Evolutionary conservation across 2,329 filamentous ascomycete genomes (phyloP).

Genomic region (Xylaria hypoxylon): DNA sequence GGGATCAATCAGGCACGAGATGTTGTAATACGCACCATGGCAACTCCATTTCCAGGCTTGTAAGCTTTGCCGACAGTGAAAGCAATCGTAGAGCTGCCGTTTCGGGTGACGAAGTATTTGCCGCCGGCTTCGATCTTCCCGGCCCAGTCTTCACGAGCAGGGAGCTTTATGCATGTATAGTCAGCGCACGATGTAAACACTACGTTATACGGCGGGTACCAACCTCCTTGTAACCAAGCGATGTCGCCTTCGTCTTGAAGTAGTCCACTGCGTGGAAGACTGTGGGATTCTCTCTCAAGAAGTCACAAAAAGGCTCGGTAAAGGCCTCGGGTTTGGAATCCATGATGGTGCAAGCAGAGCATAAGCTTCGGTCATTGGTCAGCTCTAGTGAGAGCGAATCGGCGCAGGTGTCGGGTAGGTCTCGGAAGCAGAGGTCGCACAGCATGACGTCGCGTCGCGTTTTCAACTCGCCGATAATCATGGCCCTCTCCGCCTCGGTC

Average conservation of each 20-base stretch:
- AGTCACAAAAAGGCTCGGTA: constrained; percentile 86
- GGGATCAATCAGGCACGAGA: too few species aligned
- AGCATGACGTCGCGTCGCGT: constrained; percentile 35
- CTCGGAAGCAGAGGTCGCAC: constrained; percentile 46
- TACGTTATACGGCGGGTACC: constrained; percentile 38
- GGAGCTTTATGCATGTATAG: constrained; percentile 62
- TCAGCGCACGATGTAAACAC: constrained; percentile 25
- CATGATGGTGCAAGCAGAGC: constrained; percentile 43
- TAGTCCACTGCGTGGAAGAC: constrained; percentile 90
- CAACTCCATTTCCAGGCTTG: constrained; percentile 84
- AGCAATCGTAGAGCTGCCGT: constrained; percentile 85
- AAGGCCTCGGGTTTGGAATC: constrained; percentile 69
- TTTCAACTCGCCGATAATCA: constrained; percentile 44
- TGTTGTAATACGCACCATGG: too few species aligned
- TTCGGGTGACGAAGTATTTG: constrained; percentile 89
- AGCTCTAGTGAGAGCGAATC: constrained; percentile 42
- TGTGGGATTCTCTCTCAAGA: constrained; percentile 90
- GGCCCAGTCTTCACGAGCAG: constrained; percentile 82
- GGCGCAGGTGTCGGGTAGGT: constrained; percentile 49
- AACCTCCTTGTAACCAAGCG: constrained; percentile 79
- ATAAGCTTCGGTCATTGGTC: constrained; percentile 37
- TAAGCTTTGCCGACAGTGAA: constrained; percentile 87
- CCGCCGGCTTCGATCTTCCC: constrained; percentile 79
- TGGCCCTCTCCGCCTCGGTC: constrained; percentile 46
- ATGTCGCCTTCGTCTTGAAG: constrained; percentile 77